Conservation (phyloP, 129 eudicot genomes). For the Arctium minus region DNA sequence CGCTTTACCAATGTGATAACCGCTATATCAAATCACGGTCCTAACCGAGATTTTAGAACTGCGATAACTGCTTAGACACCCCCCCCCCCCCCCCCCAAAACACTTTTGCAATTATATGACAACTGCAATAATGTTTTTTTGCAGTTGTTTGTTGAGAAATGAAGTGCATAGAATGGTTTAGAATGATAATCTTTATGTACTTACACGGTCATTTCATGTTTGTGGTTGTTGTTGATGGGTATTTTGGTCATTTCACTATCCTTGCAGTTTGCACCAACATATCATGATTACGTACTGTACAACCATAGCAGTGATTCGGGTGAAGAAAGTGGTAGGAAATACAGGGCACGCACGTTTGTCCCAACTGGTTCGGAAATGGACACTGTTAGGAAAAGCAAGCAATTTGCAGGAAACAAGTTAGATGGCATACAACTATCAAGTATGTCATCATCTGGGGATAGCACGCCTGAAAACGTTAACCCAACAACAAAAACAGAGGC, state of each 20-base stretch:
- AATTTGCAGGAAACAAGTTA: slow-evolving; percentile 46
- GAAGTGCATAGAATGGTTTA: not conserved
- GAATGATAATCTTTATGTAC: not conserved
- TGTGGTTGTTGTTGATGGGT: not conserved
- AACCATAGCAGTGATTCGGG: slow-evolving; percentile 72
- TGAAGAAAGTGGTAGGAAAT: slow-evolving; percentile 62
- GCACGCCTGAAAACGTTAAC: slow-evolving; percentile 29
- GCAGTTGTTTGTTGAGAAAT: not conserved
- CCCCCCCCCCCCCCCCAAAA: no score
- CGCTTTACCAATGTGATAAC: not conserved
- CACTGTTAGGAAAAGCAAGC: slow-evolving; percentile 57
- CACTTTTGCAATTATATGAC: no score
- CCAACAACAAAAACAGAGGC: slow-evolving; percentile 44
- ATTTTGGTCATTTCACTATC: slow-evolving; percentile 2
- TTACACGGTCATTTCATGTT: not conserved
- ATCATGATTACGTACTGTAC: slow-evolving; percentile 89
- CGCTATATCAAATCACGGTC: not conserved
- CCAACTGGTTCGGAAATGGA: slow-evolving; percentile 97
- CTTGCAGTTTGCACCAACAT: slow-evolving; percentile 94
- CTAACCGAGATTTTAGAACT: no score
- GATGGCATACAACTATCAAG: slow-evolving; percentile 64
- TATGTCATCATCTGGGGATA: slow-evolving; percentile 56
- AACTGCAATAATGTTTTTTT: no score
- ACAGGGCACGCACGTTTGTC: slow-evolving; percentile 84
- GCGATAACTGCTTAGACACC: no score